Conservation (phyloP, 1,284 basidiomycete genomes). For the Ceratobasidium sp. region DNA sequence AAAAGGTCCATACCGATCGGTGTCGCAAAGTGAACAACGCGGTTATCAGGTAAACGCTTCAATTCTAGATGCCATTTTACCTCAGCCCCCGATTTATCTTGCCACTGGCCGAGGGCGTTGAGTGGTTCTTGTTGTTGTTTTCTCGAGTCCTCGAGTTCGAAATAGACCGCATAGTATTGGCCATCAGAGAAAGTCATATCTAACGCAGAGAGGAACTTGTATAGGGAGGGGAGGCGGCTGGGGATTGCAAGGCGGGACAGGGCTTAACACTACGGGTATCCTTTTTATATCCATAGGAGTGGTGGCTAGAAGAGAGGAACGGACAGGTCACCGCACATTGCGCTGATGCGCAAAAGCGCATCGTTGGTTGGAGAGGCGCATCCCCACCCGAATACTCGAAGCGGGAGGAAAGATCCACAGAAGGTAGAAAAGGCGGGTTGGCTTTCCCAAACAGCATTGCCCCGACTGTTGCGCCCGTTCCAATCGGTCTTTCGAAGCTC, state of each 20-base stretch:
- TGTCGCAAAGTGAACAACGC: neutral
- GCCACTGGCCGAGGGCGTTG: constrained; percentile 20
- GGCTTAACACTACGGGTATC: neutral
- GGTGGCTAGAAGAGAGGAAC: neutral
- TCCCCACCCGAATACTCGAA: no score
- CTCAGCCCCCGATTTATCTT: neutral
- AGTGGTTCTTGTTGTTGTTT: neutral
- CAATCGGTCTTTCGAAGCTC: no score
- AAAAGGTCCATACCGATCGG: neutral
- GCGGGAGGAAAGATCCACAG: no score
- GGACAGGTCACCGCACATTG: no score
- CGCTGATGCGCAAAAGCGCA: no score
- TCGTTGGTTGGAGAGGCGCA: no score
- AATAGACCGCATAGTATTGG: neutral
- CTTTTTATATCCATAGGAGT: neutral
- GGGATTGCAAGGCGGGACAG: neutral
- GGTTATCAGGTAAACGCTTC: neutral
- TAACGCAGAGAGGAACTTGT: no score
- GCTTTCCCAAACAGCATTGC: no score
- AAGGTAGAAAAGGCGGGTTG: no score
- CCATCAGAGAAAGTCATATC: neutral
- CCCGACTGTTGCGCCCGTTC: no score
- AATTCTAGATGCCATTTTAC: constrained; percentile 3
- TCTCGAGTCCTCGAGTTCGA: neutral
- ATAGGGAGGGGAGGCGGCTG: neutral